A percentile compares a stretch with the other conserved stretches of the same genome.
phyloP scores from a whole-genome alignment of 495 filamentous ascomycete genomes.

The Cercophora scortea region DNA sequence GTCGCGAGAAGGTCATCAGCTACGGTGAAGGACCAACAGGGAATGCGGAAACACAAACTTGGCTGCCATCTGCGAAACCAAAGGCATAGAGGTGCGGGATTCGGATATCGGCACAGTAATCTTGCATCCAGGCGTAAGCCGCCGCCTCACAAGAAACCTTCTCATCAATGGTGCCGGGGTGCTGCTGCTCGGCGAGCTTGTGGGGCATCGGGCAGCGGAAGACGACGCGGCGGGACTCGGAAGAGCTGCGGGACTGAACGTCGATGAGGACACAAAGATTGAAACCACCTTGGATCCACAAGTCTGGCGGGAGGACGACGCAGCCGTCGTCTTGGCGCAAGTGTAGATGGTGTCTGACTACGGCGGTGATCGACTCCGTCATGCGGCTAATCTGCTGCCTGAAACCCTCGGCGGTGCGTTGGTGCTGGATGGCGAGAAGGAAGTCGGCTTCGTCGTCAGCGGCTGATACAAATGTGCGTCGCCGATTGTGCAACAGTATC shows the following conservation, averaged over 20 bases:
- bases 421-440: no score
- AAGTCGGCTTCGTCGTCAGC: no score
- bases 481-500: no score
- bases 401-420: no score
- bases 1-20: constrained; percentile 7
- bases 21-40: no score
- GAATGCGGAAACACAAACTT: no score
- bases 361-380: constrained; percentile 9
- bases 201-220: constrained; percentile 29
- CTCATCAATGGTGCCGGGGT: constrained; percentile 30
- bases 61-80: constrained; percentile 14
- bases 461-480: no score
- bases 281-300: constrained; percentile 32
- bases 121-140: constrained; percentile 29
- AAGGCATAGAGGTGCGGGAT: constrained; percentile 31
- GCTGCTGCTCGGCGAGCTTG: constrained; percentile 23
- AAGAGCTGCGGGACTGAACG: constrained; percentile 5
- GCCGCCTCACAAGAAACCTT: constrained; percentile 29
- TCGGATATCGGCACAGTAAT: constrained; percentile 26
- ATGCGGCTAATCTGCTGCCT: no score
- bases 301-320: neutral
- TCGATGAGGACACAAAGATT: constrained; percentile 33
- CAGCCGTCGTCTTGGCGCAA: constrained; percentile 1
- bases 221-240: constrained; percentile 13
- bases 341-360: constrained; percentile 10